Percentiles rank a stretch among this genome's conserved stretches.
These are phyloP conservation scores for Leccinum subgranulosum DNA, from an alignment of 768 basidiomycete species.

Conservation along the genomic window DNA sequence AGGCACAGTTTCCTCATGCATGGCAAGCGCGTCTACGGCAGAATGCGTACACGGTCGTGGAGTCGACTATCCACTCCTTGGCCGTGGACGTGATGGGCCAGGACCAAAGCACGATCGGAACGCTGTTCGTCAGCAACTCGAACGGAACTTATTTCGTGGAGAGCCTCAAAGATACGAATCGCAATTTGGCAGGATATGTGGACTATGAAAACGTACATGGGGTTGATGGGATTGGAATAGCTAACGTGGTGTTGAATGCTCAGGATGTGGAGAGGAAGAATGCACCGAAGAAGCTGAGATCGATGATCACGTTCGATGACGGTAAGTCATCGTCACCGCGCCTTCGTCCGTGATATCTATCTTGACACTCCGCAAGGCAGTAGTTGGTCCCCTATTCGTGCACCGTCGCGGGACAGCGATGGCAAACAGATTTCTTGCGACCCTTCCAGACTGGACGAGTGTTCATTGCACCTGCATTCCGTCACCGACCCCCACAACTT, in stretches of 20 bases:
- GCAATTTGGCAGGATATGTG: constrained; percentile 84
- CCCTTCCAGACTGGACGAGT: constrained; percentile 49
- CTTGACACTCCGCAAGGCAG: constrained; percentile 42
- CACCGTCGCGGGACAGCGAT: constrained; percentile 53
- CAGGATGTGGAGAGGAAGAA: constrained; percentile 75
- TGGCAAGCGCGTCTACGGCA: constrained; percentile 74
- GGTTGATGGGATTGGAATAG: constrained; percentile 86
- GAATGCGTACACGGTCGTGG: constrained; percentile 95
- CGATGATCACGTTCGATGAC: constrained; percentile 88
- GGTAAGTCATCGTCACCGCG: constrained; percentile 34
- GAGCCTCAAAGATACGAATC: constrained; percentile 87
- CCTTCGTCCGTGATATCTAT: background rate
- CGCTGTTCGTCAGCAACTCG: constrained; percentile 92
- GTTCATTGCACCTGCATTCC: constrained; percentile 89
- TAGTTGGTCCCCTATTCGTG: constrained; percentile 70
- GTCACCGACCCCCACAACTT: constrained; percentile 92
- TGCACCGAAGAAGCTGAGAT: constrained; percentile 69
- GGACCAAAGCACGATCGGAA: constrained; percentile 66
- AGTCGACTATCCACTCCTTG: constrained; percentile 89
- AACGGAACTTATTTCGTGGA: constrained; percentile 96
- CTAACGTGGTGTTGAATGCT: constrained; percentile 83
- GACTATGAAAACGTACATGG: constrained; percentile 90
- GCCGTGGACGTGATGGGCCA: constrained; percentile 90
- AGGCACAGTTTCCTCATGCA: constrained; percentile 91
- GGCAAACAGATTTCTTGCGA: constrained; percentile 67